Conservation (phyloP, 768 basidiomycete species). For the Dioszegia aurantiaca region DNA sequence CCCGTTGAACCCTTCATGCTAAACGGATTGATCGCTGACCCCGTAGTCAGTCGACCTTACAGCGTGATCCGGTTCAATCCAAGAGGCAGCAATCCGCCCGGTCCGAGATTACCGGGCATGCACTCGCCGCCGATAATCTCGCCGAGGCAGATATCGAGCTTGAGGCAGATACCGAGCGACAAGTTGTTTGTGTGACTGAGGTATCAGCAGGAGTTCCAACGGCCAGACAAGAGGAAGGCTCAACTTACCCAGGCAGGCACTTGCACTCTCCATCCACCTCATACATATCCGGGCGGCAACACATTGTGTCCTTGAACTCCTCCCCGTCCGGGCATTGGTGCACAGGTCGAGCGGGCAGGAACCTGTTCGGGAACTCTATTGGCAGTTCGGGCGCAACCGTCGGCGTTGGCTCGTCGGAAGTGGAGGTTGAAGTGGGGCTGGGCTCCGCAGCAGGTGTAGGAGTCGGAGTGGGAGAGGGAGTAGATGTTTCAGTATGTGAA, state of each 20-base stretch:
- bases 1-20: no score
- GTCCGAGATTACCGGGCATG: neutral
- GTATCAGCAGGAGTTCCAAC: neutral
- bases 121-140: slow-evolving; percentile 6
- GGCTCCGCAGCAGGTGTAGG: no score
- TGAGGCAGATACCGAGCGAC: slow-evolving; percentile 11
- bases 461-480: slow-evolving; percentile 3
- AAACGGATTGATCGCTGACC: no score
- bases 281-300: slow-evolving; percentile 14
- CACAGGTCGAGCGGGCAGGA: neutral
- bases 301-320: slow-evolving; percentile 13
- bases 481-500: neutral
- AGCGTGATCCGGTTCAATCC: neutral
- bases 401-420: neutral
- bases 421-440: neutral
- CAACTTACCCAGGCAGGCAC: slow-evolving; percentile 16
- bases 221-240: neutral
- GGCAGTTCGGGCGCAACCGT: neutral
- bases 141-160: slow-evolving; percentile 7
- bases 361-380: neutral
- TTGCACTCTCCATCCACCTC: slow-evolving; percentile 20
- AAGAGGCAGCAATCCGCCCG: neutral
- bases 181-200: neutral
- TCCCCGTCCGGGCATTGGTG: slow-evolving; percentile 16
- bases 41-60: no score